Evolutionary conservation across 805 yeast species (phyloP), one percentile per base, ranked within the genome.

Genomic region (Cyberlindnera euphorbiae): DNA sequence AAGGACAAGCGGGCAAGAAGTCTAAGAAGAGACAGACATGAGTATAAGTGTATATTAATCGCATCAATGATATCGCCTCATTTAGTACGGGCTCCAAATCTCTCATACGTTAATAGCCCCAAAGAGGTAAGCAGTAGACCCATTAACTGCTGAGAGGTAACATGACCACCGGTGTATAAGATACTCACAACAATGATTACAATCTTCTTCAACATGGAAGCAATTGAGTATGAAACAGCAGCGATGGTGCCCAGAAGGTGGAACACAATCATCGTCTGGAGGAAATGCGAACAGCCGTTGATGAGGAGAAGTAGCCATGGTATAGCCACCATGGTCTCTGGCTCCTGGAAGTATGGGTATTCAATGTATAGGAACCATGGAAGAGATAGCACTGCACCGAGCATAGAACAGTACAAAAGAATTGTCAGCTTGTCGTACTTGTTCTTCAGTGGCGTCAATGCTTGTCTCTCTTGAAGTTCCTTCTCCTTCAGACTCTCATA

Each of bases 181-280:
- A 89, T 83, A 49, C 95, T 84, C 1, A 81, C 80, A 2, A 82
- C 71, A 28, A 88, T 87, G 21, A 88, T 75, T 1, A 85, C 82
- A n/a, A 88, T 82, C 51, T 95, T 76, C 62, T 88, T 88, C 75
- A 88, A 73, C 74, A 88, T 73, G 28, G 85, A 78, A 3, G 96
- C 95, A 39, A 88, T 79, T 2, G 94, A 82, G 60, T 86, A 88
- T 3, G 93, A 76, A 10, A 88, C 79, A 0, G 96, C 85, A 3
- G 95, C 83, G 6, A 88, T 71, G 53, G 80, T 73, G 15, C 95
- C 93, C 30, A 88, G 62, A 22, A 88, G 66, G 61, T 83, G 86
- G 59, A 84, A 85, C 12, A 95, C 87, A 26, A 88, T 67, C 55
- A 87, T 63, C 27, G 89, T 81, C 60, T 88, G 96, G 26, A 75